phyloP scores from a whole-genome alignment of 805 yeast genomes.

The Yamadazyma takamatsuzukensis region DNA sequence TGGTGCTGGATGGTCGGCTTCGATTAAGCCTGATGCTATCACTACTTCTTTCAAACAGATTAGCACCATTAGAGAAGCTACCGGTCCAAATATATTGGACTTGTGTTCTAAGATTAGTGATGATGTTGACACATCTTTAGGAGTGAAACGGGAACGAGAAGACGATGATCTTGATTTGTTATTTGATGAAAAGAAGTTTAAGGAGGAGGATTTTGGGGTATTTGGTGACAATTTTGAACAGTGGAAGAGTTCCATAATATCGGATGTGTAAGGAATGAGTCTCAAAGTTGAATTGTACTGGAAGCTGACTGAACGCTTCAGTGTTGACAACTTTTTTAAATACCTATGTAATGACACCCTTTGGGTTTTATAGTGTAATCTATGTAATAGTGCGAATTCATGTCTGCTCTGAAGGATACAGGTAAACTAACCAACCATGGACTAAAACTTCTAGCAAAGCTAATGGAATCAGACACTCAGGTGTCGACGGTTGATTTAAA shows the following conservation, averaged over 20 bases:
- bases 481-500: slow-evolving; percentile 44
- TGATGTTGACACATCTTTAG: not conserved
- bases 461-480: slow-evolving; percentile 40
- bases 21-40: slow-evolving; percentile 43
- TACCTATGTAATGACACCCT: too few relatives aligned
- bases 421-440: slow-evolving; percentile 24
- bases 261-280: too few relatives aligned
- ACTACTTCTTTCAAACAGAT: slow-evolving; percentile 46
- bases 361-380: too few relatives aligned
- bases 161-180: slow-evolving; percentile 33
- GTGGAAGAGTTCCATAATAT: too few relatives aligned
- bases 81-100: slow-evolving; percentile 21
- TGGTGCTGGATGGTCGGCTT: slow-evolving; percentile 37
- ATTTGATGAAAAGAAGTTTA: slow-evolving; percentile 34
- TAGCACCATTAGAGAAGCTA: slow-evolving; percentile 31
- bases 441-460: slow-evolving; percentile 23
- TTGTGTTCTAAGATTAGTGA: slow-evolving; percentile 15
- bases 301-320: too few relatives aligned
- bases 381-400: too few relatives aligned
- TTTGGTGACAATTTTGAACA: too few relatives aligned
- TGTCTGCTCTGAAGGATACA: slow-evolving; percentile 27
- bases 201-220: slow-evolving; percentile 17
- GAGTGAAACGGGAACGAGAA: slow-evolving; percentile 21
- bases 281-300: too few relatives aligned
- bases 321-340: too few relatives aligned